Evolutionary conservation across 371 early-diverging fungal species (phyloP).

Genomic region (Apophysomyces sp.): DNA sequence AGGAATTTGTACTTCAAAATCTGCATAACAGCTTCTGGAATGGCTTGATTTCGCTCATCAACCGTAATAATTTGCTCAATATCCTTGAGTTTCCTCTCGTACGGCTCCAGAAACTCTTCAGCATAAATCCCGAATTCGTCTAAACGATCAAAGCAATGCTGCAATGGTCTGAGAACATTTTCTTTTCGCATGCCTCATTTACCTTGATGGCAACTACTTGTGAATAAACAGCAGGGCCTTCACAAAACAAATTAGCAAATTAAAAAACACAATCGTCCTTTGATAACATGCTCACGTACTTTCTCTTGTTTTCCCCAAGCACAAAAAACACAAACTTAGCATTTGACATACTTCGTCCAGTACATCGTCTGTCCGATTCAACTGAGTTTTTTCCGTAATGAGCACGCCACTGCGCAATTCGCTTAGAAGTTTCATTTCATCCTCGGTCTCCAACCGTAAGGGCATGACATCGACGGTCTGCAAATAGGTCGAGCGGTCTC

Average conservation of each 20-base stretch:
- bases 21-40: slow-evolving; percentile 33
- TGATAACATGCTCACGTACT: slow-evolving; percentile 24
- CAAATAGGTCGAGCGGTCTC: slow-evolving; percentile 68
- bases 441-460: slow-evolving; percentile 48
- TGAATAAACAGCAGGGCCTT: slow-evolving; percentile 73
- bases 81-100: slow-evolving; percentile 34
- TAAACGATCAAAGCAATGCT: slow-evolving; percentile 75
- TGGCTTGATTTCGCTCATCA: slow-evolving; percentile 22
- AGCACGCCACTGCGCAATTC: slow-evolving; percentile 25
- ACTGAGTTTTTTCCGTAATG: slow-evolving; percentile 19
- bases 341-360: slow-evolving; percentile 77
- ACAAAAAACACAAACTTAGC: slow-evolving; percentile 75
- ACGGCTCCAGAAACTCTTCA: slow-evolving; percentile 41
- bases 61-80: slow-evolving; percentile 33
- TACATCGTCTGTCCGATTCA: slow-evolving; percentile 70
- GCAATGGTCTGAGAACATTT: background rate
- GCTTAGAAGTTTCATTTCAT: slow-evolving; percentile 29
- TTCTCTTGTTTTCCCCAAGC: slow-evolving; percentile 76
- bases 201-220: slow-evolving; percentile 80
- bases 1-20: slow-evolving; percentile 32
- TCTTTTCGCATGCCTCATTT: slow-evolving; percentile 10
- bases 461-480: slow-evolving; percentile 58
- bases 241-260: background rate
- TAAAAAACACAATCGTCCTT: background rate
- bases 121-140: slow-evolving; percentile 71